A percentile compares a stretch with the other conserved stretches of the same genome.
phyloP scores from a whole-genome alignment of 2,329 filamentous ascomycete genomes.

The Emergomyces orientalis region DNA sequence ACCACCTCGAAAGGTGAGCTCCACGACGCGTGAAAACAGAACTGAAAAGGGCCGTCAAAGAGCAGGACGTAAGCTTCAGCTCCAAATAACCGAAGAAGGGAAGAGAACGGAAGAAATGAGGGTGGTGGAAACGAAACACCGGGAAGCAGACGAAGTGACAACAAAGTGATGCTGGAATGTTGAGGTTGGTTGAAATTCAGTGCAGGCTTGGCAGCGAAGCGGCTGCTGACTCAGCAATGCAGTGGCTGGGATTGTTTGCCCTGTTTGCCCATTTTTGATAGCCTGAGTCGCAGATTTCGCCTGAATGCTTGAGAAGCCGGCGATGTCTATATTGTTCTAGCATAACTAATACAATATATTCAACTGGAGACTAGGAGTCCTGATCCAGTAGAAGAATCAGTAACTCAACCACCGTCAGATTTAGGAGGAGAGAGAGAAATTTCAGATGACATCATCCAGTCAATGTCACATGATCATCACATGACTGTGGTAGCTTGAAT shows the following conservation, averaged over 20 bases:
- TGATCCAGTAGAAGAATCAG: no score
- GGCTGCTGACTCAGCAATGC: conserved; percentile 1
- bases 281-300: background rate
- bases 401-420: no score
- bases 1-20: conserved; percentile 20
- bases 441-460: background rate
- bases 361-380: no score
- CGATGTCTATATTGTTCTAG: background rate
- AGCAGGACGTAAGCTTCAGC: conserved; percentile 15
- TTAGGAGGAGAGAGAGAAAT: background rate
- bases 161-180: conserved; percentile 18
- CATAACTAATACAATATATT: no score
- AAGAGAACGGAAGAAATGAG: conserved; percentile 13
- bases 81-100: conserved; percentile 12
- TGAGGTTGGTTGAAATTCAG: conserved; percentile 11
- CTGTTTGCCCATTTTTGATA: background rate
- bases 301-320: background rate
- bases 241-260: conserved; percentile 12
- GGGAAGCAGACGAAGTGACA: conserved; percentile 18
- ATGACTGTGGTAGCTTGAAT: background rate
- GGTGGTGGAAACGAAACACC: conserved; percentile 15
- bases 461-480: background rate
- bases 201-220: conserved; percentile 7
- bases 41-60: conserved; percentile 22
- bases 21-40: conserved; percentile 24